phyloP scores from a whole-genome alignment of 805 yeast genomes.

The Tetrapisispora taiwanensis region DNA sequence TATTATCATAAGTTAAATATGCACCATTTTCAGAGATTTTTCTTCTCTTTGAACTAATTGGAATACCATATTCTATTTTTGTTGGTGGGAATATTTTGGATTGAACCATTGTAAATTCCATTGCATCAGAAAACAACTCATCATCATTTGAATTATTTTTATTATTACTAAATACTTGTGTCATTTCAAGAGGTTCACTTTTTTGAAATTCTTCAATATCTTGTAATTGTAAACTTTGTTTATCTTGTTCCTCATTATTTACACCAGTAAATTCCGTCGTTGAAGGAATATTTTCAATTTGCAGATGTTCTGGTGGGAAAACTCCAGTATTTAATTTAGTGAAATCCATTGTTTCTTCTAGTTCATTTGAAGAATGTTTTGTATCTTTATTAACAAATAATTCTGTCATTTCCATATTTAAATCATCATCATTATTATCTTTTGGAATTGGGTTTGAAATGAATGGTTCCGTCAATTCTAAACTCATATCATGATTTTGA shows the following conservation, averaged over 20 bases:
- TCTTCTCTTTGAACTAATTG: conserved; percentile 2
- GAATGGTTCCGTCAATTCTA: background rate
- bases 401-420: conserved; percentile 6
- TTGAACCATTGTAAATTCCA: conserved; percentile 2
- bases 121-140: background rate
- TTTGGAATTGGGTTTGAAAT: background rate
- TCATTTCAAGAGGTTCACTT: conserved; percentile 11
- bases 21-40: conserved; percentile 1
- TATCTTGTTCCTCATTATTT: background rate
- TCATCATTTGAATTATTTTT: background rate
- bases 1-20: background rate
- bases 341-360: conserved; percentile 10
- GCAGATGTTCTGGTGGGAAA: background rate
- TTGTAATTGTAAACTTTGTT: background rate
- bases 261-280: conserved; percentile 11
- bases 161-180: conserved; percentile 4
- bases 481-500: conserved; percentile 2
- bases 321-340: conserved; percentile 1
- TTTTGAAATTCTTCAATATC: too few species aligned
- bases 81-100: background rate
- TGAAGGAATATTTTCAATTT: conserved; percentile 1
- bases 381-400: background rate
- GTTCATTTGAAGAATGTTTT: too few species aligned
- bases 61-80: background rate
- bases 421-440: background rate